phyloP scores from a whole-genome alignment of 345 rosid species.

The Barbarea vulgaris region DNA sequence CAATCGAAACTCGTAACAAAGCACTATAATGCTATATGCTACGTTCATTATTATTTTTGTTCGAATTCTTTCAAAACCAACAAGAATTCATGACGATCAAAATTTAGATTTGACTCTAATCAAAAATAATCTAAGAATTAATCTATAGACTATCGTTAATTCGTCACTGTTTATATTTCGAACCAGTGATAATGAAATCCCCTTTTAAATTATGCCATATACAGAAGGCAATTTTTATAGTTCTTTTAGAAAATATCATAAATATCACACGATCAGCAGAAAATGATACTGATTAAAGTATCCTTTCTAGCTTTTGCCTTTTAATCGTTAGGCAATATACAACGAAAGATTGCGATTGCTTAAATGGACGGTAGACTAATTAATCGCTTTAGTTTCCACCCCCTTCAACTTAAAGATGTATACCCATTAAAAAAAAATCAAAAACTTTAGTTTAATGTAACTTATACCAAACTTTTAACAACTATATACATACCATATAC shows the following conservation, averaged over 20 bases:
- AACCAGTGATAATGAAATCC: neutral
- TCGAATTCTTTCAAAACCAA: neutral
- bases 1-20: neutral
- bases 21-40: neutral
- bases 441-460: neutral
- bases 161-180: neutral
- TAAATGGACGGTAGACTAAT: neutral
- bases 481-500: neutral
- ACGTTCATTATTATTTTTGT: slow-evolving; percentile 4
- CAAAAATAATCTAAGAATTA: neutral
- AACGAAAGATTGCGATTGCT: slow-evolving; percentile 27
- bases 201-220: neutral
- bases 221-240: neutral
- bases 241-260: neutral
- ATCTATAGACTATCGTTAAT: neutral
- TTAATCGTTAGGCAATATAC: slow-evolving; percentile 33
- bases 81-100: neutral
- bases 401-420: neutral
- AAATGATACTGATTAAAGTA: neutral
- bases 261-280: slow-evolving; percentile 12
- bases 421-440: neutral
- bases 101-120: neutral
- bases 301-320: slow-evolving; percentile 6
- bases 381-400: neutral
- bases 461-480: neutral